Conservation (phyloP, 2,329 filamentous ascomycete species). For the Magnaporthiopsis incrustans region DNA sequence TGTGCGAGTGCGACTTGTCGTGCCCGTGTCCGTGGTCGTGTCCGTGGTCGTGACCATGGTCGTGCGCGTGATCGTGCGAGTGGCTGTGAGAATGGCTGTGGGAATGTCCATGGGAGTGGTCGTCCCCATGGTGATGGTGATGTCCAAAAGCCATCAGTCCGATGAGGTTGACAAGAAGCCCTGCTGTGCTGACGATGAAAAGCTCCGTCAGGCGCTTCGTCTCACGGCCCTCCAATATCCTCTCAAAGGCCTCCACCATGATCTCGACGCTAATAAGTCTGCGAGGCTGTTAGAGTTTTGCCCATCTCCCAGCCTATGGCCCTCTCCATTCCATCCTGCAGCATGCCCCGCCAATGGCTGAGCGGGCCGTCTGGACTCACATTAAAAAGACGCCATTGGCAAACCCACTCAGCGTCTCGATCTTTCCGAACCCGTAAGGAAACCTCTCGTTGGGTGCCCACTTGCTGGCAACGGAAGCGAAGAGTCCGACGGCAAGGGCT, state of each 20-base stretch:
- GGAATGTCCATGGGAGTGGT: slow-evolving; percentile 30
- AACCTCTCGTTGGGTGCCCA: slow-evolving; percentile 87
- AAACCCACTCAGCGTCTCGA: slow-evolving; percentile 92
- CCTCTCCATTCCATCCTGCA: no score
- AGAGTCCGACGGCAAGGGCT: slow-evolving; percentile 79
- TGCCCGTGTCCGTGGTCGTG: slow-evolving; percentile 21
- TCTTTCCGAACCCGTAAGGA: slow-evolving; percentile 93
- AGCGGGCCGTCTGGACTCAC: slow-evolving; percentile 36
- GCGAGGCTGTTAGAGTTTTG: slow-evolving; percentile 4
- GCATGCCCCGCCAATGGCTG: not conserved
- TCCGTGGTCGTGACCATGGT: slow-evolving; percentile 21
- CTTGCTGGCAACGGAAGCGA: slow-evolving; percentile 91
- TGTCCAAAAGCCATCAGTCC: slow-evolving; percentile 80
- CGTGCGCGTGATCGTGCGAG: slow-evolving; percentile 25
- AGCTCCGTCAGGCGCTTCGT: slow-evolving; percentile 80
- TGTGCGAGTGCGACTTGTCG: slow-evolving; percentile 20
- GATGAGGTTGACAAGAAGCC: slow-evolving; percentile 82
- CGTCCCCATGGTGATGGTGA: slow-evolving; percentile 49
- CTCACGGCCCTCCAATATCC: slow-evolving; percentile 74
- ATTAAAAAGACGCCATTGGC: slow-evolving; percentile 93
- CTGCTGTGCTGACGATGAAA: slow-evolving; percentile 78
- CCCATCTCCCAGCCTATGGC: no score
- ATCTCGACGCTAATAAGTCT: slow-evolving; percentile 94
- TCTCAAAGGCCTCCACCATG: slow-evolving; percentile 85
- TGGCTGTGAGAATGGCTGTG: slow-evolving; percentile 26